Evolutionary conservation across 2,329 filamentous ascomycete species (phyloP), one percentile per base, ranked within the genome.

Genomic region (Aspergillus japonicus): DNA sequence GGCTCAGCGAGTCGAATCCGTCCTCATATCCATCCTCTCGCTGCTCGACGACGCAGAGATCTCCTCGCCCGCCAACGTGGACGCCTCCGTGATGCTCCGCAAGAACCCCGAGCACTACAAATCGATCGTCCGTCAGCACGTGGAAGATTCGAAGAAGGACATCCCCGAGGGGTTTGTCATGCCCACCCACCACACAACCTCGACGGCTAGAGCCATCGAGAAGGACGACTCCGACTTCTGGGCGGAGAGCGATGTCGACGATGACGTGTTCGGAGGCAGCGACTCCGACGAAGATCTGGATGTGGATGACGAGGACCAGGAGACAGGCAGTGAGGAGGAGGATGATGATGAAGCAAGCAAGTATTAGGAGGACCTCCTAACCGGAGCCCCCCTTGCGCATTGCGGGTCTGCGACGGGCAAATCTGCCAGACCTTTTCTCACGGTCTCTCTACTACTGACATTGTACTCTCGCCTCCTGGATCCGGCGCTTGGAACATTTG

Each of bases 41-140:
- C 86, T 99, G 2, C 87, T 99, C 57, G 95, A 98, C 73, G 92
- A 96, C 69, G 92, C 94, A 14, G 94, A 99, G 76, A 91, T 96
- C 69, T 92, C 88, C 68, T 96, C 92, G 0, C 92, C 95, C 0
- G 95, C 94, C 64, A 98, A 98, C 73, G 93, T 98, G 57, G 94
- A 98, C 68, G 94, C 95, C 2, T 87, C 91, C 59, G 89, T 97
- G 24, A 85, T 92, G 81, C 89, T 96, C 70, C 88, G 94, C 61
- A 91, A 93, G 67, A 78, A 88, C 33, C 86, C 87, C 0, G 80
- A 81, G 1, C 76, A 81, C 33, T 99, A 96, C 81, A 87, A 91
- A 70, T 77, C 80, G 48, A 83, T 83, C 68, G 91, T 94, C 2
- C 82, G 79, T 63, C 84, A 86, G 48, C 85, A 92, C 33, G 89